These are phyloP conservation scores for Termitomyces sp. DNA, from an alignment of 768 basidiomycete species.

Conservation along the genomic window DNA sequence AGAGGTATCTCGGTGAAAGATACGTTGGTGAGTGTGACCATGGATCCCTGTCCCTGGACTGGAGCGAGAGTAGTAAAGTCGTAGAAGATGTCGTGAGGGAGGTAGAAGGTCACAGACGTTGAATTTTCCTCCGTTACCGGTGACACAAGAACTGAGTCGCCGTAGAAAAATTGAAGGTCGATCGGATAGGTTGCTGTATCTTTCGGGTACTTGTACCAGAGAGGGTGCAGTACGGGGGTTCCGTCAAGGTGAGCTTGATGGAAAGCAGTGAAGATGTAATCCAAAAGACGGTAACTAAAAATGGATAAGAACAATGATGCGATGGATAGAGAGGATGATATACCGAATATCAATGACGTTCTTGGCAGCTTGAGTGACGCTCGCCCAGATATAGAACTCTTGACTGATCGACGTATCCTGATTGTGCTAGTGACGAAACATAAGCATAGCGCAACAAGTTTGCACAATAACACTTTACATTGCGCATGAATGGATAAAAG, in stretches of 20 bases:
- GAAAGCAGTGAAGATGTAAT: slow-evolving; percentile 70
- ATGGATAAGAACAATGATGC: neutral
- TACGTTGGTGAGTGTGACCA: slow-evolving; percentile 39
- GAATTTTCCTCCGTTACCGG: slow-evolving; percentile 59
- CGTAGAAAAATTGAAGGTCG: slow-evolving; percentile 68
- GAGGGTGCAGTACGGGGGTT: slow-evolving; percentile 58
- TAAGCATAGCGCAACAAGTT: neutral
- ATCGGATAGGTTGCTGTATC: slow-evolving; percentile 53
- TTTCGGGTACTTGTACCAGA: slow-evolving; percentile 65
- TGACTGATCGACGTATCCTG: slow-evolving; percentile 45
- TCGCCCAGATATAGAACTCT: slow-evolving; percentile 65
- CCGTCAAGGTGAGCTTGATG: slow-evolving; percentile 52
- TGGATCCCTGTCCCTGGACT: slow-evolving; percentile 41
- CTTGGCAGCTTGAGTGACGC: slow-evolving; percentile 50
- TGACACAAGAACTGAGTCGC: slow-evolving; percentile 60
- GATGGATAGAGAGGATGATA: slow-evolving; percentile 8
- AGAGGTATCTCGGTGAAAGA: slow-evolving; percentile 55
- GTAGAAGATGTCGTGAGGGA: slow-evolving; percentile 62
- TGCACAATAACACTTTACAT: slow-evolving; percentile 34
- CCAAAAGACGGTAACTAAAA: slow-evolving; percentile 56
- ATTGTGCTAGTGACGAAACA: slow-evolving; percentile 39
- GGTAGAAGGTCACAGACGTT: slow-evolving; percentile 54
- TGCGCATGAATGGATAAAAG: slow-evolving; percentile 77
- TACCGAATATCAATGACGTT: slow-evolving; percentile 58
- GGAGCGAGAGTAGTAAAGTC: slow-evolving; percentile 49